A percentile compares a stretch with the other conserved stretches of the same genome.
phyloP scores from a whole-genome alignment of 805 yeast genomes.

The Candida takata region DNA sequence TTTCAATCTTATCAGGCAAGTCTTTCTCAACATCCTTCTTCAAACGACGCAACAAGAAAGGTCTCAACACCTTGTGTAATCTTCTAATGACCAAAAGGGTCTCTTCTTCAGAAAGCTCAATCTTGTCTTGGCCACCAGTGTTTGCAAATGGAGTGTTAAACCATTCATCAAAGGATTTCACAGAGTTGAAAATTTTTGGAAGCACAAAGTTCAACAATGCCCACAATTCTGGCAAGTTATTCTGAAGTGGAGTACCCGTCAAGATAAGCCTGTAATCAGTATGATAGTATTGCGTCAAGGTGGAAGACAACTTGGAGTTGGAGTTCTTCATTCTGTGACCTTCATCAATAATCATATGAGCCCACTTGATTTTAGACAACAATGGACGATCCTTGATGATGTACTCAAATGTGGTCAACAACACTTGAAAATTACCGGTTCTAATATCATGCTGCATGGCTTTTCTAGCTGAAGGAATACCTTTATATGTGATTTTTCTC shows the following conservation, averaged over 20 bases:
- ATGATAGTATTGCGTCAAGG: constrained; percentile 64
- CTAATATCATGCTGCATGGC: constrained; percentile 56
- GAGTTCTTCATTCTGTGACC: constrained; percentile 87
- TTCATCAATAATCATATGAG: constrained; percentile 86
- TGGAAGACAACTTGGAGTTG: constrained; percentile 62
- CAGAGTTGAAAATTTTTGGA: constrained; percentile 81
- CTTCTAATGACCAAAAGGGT: constrained; percentile 73
- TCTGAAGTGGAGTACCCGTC: constrained; percentile 86
- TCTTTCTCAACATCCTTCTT: constrained; percentile 85
- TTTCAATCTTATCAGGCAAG: constrained; percentile 77
- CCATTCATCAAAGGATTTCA: constrained; percentile 84
- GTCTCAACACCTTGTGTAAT: constrained; percentile 80
- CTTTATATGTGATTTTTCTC: constrained; percentile 67
- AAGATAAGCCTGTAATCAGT: constrained; percentile 73
- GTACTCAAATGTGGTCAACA: constrained; percentile 77
- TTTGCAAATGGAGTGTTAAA: constrained; percentile 85
- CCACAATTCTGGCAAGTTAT: constrained; percentile 81
- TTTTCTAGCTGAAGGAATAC: constrained; percentile 68
- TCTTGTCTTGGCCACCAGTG: constrained; percentile 74
- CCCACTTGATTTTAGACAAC: constrained; percentile 63
- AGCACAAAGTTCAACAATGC: constrained; percentile 74
- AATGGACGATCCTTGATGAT: constrained; percentile 71
- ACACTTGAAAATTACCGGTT: constrained; percentile 64
- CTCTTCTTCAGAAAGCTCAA: constrained; percentile 82
- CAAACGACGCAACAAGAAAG: constrained; percentile 75